phyloP scores from a whole-genome alignment of 2,329 filamentous ascomycete species.

The Monosporascus sp. region DNA sequence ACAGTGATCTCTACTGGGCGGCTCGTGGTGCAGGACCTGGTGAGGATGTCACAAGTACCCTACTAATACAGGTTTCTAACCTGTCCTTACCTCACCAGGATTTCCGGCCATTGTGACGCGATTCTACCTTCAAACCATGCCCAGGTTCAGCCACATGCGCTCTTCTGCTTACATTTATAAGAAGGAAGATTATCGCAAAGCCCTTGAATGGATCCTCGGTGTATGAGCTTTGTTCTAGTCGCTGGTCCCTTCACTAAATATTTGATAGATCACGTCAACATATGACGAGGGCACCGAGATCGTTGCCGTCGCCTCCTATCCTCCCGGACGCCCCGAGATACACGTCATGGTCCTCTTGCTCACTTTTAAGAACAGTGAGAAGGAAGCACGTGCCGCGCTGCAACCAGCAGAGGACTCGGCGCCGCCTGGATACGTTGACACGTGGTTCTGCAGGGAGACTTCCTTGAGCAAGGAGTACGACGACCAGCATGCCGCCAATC shows the following conservation, averaged over 20 bases:
- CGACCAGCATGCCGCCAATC: too few relatives aligned
- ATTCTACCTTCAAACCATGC: slow-evolving; percentile 37
- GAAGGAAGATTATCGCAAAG: too few relatives aligned
- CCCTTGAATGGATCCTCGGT: too few relatives aligned
- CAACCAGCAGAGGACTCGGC: slow-evolving; percentile 29
- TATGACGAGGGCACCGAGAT: too few relatives aligned
- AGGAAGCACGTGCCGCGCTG: slow-evolving; percentile 30
- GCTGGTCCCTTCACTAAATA: too few relatives aligned
- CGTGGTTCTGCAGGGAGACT: slow-evolving; percentile 3
- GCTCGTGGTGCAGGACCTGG: slow-evolving; percentile 37
- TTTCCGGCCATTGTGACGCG: slow-evolving; percentile 48
- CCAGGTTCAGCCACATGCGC: too few relatives aligned
- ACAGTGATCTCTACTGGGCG: slow-evolving; percentile 43
- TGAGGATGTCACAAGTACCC: too few relatives aligned
- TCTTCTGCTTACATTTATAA: too few relatives aligned
- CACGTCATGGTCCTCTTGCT: slow-evolving; percentile 33
- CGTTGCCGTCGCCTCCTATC: too few relatives aligned
- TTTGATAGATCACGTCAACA: too few relatives aligned
- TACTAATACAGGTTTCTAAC: slow-evolving; percentile 17
- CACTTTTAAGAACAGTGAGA: slow-evolving; percentile 33
- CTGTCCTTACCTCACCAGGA: slow-evolving; percentile 22
- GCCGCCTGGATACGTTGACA: slow-evolving; percentile 18
- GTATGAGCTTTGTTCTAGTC: too few relatives aligned
- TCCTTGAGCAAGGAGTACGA: too few relatives aligned
- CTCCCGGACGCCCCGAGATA: slow-evolving; percentile 9